phyloP scores from a whole-genome alignment of 2,329 filamentous ascomycete species.

The Coniochaeta sp. region DNA sequence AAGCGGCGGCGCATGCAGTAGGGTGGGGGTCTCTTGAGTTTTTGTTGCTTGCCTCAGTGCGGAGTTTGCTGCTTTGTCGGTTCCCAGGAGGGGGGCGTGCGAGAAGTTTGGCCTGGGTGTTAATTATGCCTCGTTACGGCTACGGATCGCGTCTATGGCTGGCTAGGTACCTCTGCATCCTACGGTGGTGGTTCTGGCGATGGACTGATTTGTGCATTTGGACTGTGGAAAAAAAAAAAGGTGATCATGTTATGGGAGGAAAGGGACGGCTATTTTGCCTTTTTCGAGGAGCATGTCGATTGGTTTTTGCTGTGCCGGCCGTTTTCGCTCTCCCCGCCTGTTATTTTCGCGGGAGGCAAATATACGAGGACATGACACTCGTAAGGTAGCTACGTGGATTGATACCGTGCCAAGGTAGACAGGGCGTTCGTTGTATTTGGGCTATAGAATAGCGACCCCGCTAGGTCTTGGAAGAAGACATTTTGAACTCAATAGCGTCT shows the following conservation, averaged over 20 bases:
- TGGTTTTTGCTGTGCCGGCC: not conserved
- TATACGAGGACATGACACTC: not conserved
- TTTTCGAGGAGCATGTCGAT: not conserved
- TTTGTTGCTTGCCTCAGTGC: not conserved
- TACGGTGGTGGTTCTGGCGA: not conserved
- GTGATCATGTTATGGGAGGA: not conserved
- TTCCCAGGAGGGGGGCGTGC: no score
- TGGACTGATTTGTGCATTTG: not conserved
- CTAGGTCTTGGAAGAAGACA: not conserved
- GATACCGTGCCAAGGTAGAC: not conserved
- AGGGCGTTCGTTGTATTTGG: not conserved
- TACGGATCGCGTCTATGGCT: not conserved
- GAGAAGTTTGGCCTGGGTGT: no score
- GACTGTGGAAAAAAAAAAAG: not conserved
- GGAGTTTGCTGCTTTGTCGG: not conserved
- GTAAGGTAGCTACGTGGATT: not conserved
- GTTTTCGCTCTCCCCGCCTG: no score
- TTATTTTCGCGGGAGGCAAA: not conserved
- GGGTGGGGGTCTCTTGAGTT: slow-evolving; percentile 6
- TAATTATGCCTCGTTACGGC: not conserved
- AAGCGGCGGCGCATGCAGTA: not conserved
- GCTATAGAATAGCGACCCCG: not conserved
- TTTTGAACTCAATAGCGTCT: not conserved
- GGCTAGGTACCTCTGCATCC: not conserved
- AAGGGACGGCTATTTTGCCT: not conserved